Percentiles rank a stretch among this genome's conserved stretches.
phyloP scores from a whole-genome alignment of 768 basidiomycete genomes.

The Zangia roseola region DNA sequence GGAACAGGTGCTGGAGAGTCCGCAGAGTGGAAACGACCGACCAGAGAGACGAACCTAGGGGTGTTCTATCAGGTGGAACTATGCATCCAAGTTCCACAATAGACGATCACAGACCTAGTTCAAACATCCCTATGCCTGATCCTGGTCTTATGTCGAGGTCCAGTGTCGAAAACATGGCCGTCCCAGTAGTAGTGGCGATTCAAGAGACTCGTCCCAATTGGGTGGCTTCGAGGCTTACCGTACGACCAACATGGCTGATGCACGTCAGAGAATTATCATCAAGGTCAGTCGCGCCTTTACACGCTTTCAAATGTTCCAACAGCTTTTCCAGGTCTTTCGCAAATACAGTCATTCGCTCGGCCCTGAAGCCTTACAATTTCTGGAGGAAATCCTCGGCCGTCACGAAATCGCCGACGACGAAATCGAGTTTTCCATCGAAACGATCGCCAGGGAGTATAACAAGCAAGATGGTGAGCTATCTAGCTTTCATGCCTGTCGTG shows the following conservation, averaged over 20 bases:
- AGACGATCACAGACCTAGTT: slow-evolving; percentile 50
- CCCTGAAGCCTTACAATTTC: slow-evolving; percentile 67
- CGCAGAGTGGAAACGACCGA: slow-evolving; percentile 67
- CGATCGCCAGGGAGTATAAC: slow-evolving; percentile 83
- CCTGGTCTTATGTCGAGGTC: slow-evolving; percentile 79
- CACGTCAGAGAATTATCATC: slow-evolving; percentile 42
- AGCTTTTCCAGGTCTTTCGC: slow-evolving; percentile 62
- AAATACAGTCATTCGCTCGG: slow-evolving; percentile 88
- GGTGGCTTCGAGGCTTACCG: too few relatives aligned
- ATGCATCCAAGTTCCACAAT: not conserved
- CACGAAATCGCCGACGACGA: slow-evolving; percentile 73
- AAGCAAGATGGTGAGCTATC: slow-evolving; percentile 73
- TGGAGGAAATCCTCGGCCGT: slow-evolving; percentile 68
- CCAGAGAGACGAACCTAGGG: slow-evolving; percentile 75
- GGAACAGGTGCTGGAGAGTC: slow-evolving; percentile 64
- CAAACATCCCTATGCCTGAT: slow-evolving; percentile 72
- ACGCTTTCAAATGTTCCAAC: not conserved
- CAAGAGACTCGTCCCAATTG: slow-evolving; percentile 12
- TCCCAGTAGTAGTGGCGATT: too few relatives aligned
- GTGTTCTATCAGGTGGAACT: slow-evolving; percentile 1
- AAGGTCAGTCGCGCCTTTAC: slow-evolving; percentile 32
- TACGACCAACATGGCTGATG: slow-evolving; percentile 37
- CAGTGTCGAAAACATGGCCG: slow-evolving; percentile 60
- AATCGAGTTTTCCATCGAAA: slow-evolving; percentile 72
- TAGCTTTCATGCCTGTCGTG: not conserved